phyloP scores from a whole-genome alignment of 352 stramenopile species.

The Phytopythium delawarense region DNA sequence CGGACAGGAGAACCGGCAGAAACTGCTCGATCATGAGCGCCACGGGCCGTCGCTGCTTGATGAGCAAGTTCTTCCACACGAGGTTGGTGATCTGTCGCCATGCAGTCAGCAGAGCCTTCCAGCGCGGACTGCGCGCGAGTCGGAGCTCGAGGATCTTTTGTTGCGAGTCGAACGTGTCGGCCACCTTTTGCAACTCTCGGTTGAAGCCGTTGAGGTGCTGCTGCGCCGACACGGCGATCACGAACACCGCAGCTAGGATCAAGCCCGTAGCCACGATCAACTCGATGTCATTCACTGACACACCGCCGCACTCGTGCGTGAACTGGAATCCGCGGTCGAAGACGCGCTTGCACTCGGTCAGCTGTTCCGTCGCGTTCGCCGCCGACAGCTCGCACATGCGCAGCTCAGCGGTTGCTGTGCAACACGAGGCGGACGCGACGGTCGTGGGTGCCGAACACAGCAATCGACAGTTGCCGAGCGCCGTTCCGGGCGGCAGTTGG shows the following conservation, averaged over 20 bases:
- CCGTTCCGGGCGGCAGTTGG: neutral
- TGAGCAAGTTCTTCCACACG: slow-evolving; percentile 72
- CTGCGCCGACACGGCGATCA: slow-evolving; percentile 16
- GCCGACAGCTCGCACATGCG: slow-evolving; percentile 27
- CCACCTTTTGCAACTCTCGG: slow-evolving; percentile 3
- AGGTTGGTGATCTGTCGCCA: slow-evolving; percentile 60
- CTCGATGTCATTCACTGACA: slow-evolving; percentile 28
- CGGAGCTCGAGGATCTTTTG: neutral
- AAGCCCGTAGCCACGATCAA: slow-evolving; percentile 15
- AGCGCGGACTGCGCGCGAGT: neutral
- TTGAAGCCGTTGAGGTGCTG: slow-evolving; percentile 6
- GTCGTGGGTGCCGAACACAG: slow-evolving; percentile 28
- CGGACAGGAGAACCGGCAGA: slow-evolving; percentile 49
- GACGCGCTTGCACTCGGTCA: slow-evolving; percentile 29
- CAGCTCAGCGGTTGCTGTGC: slow-evolving; percentile 16
- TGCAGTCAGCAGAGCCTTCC: slow-evolving; percentile 11
- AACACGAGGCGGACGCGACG: slow-evolving; percentile 33
- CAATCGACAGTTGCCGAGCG: slow-evolving; percentile 24
- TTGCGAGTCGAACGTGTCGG: slow-evolving; percentile 7
- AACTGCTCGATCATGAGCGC: slow-evolving; percentile 50
- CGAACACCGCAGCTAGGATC: slow-evolving; percentile 6
- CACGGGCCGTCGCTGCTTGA: slow-evolving; percentile 40
- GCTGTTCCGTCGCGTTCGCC: neutral
- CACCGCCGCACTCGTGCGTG: slow-evolving; percentile 34
- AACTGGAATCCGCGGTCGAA: slow-evolving; percentile 43